Percentiles rank a stretch among this genome's conserved stretches.
These are phyloP conservation scores for Lactarius pseudohatsudake DNA, from an alignment of 768 basidiomycete species.

Conservation along the genomic window DNA sequence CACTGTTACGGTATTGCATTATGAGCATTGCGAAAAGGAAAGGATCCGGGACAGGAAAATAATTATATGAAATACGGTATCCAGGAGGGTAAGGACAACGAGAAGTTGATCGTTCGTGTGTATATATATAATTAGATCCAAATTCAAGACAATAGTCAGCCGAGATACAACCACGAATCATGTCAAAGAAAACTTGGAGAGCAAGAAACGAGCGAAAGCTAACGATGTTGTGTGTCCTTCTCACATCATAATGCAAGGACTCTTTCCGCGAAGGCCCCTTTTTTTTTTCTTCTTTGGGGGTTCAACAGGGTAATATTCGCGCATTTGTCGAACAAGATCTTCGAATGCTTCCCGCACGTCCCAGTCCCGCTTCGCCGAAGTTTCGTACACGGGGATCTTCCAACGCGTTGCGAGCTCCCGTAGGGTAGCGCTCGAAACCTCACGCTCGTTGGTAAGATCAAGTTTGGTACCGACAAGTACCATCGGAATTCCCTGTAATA, in stretches of 20 bases:
- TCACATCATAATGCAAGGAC: conserved; percentile 44
- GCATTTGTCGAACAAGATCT: conserved; percentile 75
- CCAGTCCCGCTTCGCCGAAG: conserved; percentile 85
- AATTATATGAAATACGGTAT: conserved; percentile 22
- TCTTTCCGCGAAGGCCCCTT: conserved; percentile 32
- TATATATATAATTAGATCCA: conserved; percentile 13
- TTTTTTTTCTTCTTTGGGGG: conserved; percentile 37
- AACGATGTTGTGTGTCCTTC: conserved; percentile 3
- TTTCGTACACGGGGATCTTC: conserved; percentile 80
- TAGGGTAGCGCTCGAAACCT: conserved; percentile 65
- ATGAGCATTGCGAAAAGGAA: background rate
- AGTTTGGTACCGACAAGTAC: conserved; percentile 86
- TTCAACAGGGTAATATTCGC: conserved; percentile 57
- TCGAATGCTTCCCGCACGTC: conserved; percentile 77
- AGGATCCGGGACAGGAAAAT: conserved; percentile 2
- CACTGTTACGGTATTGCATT: conserved; percentile 9
- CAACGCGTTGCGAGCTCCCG: conserved; percentile 63
- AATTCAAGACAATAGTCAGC: conserved; percentile 9
- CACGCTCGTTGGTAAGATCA: conserved; percentile 78
- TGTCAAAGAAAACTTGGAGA: conserved; percentile 2
- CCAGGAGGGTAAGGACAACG: background rate
- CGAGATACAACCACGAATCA: conserved; percentile 13
- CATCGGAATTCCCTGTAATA: conserved; percentile 62
- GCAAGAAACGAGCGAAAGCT: conserved; percentile 12
- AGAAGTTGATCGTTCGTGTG: conserved; percentile 2